phyloP scores from a whole-genome alignment of 805 yeast genomes.

The Yarrowia sp. region DNA sequence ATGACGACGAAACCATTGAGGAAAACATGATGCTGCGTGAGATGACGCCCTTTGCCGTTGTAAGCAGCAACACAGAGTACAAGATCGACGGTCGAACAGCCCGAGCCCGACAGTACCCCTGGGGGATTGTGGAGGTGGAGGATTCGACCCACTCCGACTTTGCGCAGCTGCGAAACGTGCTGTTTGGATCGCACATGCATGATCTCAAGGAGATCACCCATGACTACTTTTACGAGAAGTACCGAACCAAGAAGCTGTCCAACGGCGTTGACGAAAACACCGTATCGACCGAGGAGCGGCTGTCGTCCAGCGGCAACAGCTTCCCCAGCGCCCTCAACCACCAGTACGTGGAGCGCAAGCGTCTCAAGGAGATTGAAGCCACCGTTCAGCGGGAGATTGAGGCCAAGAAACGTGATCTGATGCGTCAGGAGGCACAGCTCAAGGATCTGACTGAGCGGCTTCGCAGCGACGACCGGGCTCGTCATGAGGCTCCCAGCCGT shows the following conservation, averaged over 20 bases:
- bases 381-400: conserved; percentile 35
- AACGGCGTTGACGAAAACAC: conserved; percentile 28
- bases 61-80: conserved; percentile 48
- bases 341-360: conserved; percentile 32
- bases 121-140: conserved; percentile 60
- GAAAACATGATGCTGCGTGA: conserved; percentile 45
- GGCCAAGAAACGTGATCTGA: conserved; percentile 36
- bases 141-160: conserved; percentile 43
- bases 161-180: conserved; percentile 56
- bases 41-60: conserved; percentile 61
- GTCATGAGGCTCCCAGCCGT: not conserved
- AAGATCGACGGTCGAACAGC: conserved; percentile 41
- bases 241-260: conserved; percentile 69
- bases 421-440: conserved; percentile 35
- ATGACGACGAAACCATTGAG: conserved; percentile 40
- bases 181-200: conserved; percentile 69
- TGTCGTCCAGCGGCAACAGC: conserved; percentile 30
- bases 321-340: conserved; percentile 22
- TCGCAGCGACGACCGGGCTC: not conserved
- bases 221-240: conserved; percentile 51
- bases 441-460: conserved; percentile 29
- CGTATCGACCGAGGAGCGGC: conserved; percentile 17
- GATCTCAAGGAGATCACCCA: conserved; percentile 69
- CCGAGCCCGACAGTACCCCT: conserved; percentile 59
- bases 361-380: conserved; percentile 36